Percentiles rank a stretch among this genome's conserved stretches.
phyloP scores from a whole-genome alignment of 371 early-diverging fungal species.

The Mucor piriformis region DNA sequence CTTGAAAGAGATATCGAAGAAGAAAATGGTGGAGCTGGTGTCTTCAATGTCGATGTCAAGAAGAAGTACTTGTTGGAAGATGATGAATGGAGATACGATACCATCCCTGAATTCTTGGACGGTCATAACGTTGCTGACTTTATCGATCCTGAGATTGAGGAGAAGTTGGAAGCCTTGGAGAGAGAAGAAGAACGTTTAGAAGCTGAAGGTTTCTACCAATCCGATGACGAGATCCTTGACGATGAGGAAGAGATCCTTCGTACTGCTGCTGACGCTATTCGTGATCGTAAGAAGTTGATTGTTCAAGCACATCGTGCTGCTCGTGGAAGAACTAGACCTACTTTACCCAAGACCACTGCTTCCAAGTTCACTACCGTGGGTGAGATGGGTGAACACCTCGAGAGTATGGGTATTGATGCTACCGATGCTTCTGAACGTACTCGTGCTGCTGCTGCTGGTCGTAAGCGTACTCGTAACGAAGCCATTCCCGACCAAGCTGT shows the following conservation, averaged over 20 bases:
- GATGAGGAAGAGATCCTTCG: slow-evolving; percentile 79
- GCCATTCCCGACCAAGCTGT: slow-evolving; percentile 69
- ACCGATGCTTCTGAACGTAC: slow-evolving; percentile 56
- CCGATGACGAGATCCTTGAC: slow-evolving; percentile 73
- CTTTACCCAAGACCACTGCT: slow-evolving; percentile 60
- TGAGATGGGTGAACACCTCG: slow-evolving; percentile 66
- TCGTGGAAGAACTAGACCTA: slow-evolving; percentile 71
- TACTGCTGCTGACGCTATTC: slow-evolving; percentile 80
- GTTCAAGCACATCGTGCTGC: slow-evolving; percentile 73
- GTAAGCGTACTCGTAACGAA: slow-evolving; percentile 77
- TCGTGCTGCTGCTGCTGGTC: slow-evolving; percentile 48
- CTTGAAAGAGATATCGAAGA: slow-evolving; percentile 91
- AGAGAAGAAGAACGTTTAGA: slow-evolving; percentile 94
- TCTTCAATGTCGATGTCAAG: slow-evolving; percentile 92
- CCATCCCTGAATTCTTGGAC: slow-evolving; percentile 99
- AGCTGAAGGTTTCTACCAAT: slow-evolving; percentile 92
- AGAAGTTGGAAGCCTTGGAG: slow-evolving; percentile 94
- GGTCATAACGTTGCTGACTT: slow-evolving; percentile 99
- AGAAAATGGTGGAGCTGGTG: slow-evolving; percentile 95
- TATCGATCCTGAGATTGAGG: slow-evolving; percentile 97
- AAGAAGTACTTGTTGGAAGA: slow-evolving; percentile 83
- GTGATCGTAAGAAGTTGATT: slow-evolving; percentile 84
- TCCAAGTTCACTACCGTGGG: slow-evolving; percentile 50
- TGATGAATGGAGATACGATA: slow-evolving; percentile 97
- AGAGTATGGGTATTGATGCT: slow-evolving; percentile 64